These are phyloP conservation scores for Ustilago vetiveriae DNA, from an alignment of 1,284 basidiomycete genomes.

Conservation along the genomic window DNA sequence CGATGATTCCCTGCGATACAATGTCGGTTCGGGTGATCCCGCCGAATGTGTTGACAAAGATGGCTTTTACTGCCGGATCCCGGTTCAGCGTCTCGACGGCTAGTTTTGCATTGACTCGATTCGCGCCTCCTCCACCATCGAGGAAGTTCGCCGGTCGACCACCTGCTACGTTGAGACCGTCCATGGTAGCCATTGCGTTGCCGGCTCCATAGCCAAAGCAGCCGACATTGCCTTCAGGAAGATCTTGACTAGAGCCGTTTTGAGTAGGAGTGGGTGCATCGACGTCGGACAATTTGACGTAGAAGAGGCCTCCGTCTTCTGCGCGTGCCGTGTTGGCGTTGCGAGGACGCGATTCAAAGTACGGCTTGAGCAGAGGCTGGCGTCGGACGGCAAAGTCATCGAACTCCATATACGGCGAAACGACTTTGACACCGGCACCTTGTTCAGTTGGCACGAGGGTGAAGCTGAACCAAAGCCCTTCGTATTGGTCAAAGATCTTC, in stretches of 20 bases:
- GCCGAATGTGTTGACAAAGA: conserved; percentile 59
- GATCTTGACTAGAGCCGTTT: not conserved
- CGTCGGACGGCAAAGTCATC: conserved; percentile 52
- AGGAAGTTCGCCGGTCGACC: conserved; percentile 57
- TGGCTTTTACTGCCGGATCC: conserved; percentile 50
- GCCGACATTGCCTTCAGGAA: conserved; percentile 48
- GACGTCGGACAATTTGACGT: conserved; percentile 45
- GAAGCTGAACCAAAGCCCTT: conserved; percentile 55
- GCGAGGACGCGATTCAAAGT: conserved; percentile 29
- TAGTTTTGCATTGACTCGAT: conserved; percentile 42
- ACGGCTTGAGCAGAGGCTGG: conserved; percentile 32
- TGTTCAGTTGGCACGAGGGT: conserved; percentile 8
- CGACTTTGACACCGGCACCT: not conserved
- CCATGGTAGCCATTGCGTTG: conserved; percentile 59
- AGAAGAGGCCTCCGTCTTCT: conserved; percentile 54
- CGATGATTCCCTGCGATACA: conserved; percentile 55
- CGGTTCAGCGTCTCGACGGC: conserved; percentile 54
- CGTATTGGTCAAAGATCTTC: conserved; percentile 37
- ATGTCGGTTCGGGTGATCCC: conserved; percentile 54
- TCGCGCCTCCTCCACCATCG: conserved; percentile 58
- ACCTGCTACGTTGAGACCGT: conserved; percentile 48
- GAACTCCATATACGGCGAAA: conserved; percentile 43
- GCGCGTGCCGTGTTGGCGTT: conserved; percentile 37
- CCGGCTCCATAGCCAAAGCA: conserved; percentile 60
- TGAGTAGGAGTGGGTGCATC: conserved; percentile 18